Evolutionary conservation across 1,139 yeast genomes (phyloP).

Genomic region (Taphrina populina): DNA sequence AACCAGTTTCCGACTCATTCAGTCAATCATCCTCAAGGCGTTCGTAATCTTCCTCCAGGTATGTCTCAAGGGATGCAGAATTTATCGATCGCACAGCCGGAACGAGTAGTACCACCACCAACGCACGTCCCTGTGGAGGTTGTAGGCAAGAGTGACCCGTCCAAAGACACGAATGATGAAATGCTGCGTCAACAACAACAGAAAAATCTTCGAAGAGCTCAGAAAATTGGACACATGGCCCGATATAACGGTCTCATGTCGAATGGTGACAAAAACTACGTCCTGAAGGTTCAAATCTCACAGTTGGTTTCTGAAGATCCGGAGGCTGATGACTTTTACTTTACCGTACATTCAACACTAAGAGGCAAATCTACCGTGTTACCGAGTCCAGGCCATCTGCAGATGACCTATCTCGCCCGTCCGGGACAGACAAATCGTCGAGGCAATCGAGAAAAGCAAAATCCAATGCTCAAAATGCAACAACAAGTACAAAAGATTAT

Average conservation of each 20-base stretch:
- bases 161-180: constrained; percentile 10
- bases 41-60: constrained; percentile 36
- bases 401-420: constrained; percentile 91
- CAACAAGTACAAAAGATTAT: constrained; percentile 97
- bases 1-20: constrained; percentile 19
- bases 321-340: constrained; percentile 92
- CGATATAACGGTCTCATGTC: constrained; percentile 92
- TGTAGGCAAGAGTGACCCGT: not conserved
- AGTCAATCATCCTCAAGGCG: constrained; percentile 37
- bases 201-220: constrained; percentile 41
- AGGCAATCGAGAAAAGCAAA: constrained; percentile 74
- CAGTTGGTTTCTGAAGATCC: constrained; percentile 98
- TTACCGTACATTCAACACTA: constrained; percentile 86
- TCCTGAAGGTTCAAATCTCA: constrained; percentile 88
- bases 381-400: constrained; percentile 61
- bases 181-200: constrained; percentile 37
- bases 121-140: not conserved
- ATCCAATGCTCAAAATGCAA: constrained; percentile 96
- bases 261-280: constrained; percentile 93
- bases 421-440: constrained; percentile 91
- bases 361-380: constrained; percentile 49
- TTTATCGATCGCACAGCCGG: constrained; percentile 38
- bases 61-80: constrained; percentile 25
- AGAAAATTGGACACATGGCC: constrained; percentile 54
- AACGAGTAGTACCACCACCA: too few relatives aligned